Evolutionary conservation across 2,329 filamentous ascomycete genomes (phyloP), one percentile per base, ranked within the genome.

Genomic region (Purpureocillium takamizusanense): DNA sequence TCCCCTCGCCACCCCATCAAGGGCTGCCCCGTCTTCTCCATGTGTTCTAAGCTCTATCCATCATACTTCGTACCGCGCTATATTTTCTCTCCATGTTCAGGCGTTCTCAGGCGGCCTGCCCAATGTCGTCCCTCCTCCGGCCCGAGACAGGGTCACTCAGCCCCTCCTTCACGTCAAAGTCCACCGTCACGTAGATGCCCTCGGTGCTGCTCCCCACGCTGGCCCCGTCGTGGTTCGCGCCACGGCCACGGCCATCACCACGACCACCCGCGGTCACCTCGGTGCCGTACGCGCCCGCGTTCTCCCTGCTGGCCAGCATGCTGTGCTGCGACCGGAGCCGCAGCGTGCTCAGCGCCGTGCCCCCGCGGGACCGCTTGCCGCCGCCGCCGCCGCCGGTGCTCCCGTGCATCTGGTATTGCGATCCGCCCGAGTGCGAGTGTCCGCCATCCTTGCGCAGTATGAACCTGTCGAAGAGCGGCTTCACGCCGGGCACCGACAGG

Each of bases 401-500:
- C 21, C 21, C 21, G 6, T 25, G 21, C 21, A 25, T 25, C 21
- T 25, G 21, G 17, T 52, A 52, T 16, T 47, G 44, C 10, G 53
- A 50, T 7, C 47, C 49, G 9, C 43, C 50, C 3, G 44, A 46
- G 12, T 49, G 45, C 4, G 41, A 33, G 21, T 25, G 21, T 17
- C 48, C 42, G 4, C 41, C 35, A 18, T 51, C 54, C 42, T 48
- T 51, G 18, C 49, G 42, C 35, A 57, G 42, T 18, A 62, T 39
- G 34, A 53, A 47, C 41, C 46, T 52, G 46, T 64, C 65, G 31
- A 66, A 61, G 3, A 72, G 48, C 0, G 69, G 69, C 38, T 73
- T 72, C 34, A 70, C 51, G 3, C 67, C 69, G 0, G 70, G 70
- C 0, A 72, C 57, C 0, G 70, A 74, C 1, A 74, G 59, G 2